Evolutionary conservation across 257 asterid genomes (phyloP), one percentile per base, ranked within the genome.

Genomic region (Ophiorrhiza pumila): DNA sequence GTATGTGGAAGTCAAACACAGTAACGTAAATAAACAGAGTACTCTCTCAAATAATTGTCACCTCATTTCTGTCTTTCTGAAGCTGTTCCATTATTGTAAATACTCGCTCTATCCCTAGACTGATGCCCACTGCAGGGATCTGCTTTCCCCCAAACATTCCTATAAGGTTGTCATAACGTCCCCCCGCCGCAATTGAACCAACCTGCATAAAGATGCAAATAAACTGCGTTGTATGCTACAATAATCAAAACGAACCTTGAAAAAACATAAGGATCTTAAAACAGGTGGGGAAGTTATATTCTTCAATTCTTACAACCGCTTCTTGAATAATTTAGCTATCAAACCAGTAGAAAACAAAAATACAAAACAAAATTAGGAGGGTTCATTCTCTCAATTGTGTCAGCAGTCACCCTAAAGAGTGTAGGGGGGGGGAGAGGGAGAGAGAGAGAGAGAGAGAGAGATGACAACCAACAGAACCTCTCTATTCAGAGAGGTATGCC

Each of bases 161-260:
- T 74, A 95, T 86, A 32, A 95, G 94, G 78, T 87, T 86, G 81
- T 95, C 99, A 50, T 92, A 95, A 22, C 98, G 95, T 34, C 99
- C 98, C 65, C 99, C 99, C 50, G 99, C 97, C 71, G 96, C 99
- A 74, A 95, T 92, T 2, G 99, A 87, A 78, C 99, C 99, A 74
- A 92, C 96, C 99, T 95, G 85, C 78, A 62, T 31, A 27, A 58
- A 34, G n/a, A 41, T 57, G 60, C 55, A 62, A 37, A 56, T 43
- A 23, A 65, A 46, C 45, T 63, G 29, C 53, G 5, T 39, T 7
- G 29, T 47, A 31, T 29, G 23, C 34, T 14, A 41, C 23, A 68
- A 47, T 49, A 29, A 50, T n/a, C 47, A 23, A 68, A 49, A 47
- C 45, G 32, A 2, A 49, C 17, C 56, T 5, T 23, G n/a, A n/a